Conservation (phyloP, 1,139 yeast genomes). For the Debaryomyces sp. region DNA sequence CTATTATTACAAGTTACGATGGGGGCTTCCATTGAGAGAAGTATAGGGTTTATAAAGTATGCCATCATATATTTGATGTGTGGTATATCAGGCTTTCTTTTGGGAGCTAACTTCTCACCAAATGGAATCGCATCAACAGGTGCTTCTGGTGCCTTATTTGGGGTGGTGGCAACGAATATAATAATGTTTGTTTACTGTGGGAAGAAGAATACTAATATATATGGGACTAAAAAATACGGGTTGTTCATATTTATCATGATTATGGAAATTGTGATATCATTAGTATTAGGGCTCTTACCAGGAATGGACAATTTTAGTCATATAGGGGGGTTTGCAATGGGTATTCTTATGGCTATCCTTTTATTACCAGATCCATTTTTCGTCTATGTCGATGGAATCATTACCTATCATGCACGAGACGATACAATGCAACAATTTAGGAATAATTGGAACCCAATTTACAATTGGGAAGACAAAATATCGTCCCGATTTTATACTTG, state of each 20-base stretch:
- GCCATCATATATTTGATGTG: conserved; percentile 59
- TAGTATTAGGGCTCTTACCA: conserved; percentile 70
- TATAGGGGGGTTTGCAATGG: conserved; percentile 75
- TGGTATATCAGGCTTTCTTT: conserved; percentile 69
- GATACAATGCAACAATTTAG: conserved; percentile 44
- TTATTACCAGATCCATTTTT: conserved; percentile 63
- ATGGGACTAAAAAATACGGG: conserved; percentile 45
- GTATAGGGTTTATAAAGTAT: conserved; percentile 60
- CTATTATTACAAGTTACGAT: conserved; percentile 60
- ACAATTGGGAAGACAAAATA: conserved; percentile 38
- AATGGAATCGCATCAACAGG: conserved; percentile 72
- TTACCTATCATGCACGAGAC: conserved; percentile 38
- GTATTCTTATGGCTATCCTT: conserved; percentile 53
- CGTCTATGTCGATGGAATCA: conserved; percentile 45
- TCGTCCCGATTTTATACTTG: conserved; percentile 45
- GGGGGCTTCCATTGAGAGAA: conserved; percentile 65
- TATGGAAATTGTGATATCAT: conserved; percentile 59
- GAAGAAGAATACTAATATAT: conserved; percentile 45
- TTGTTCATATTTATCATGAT: conserved; percentile 52
- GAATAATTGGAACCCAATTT: conserved; percentile 47
- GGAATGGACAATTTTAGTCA: conserved; percentile 80
- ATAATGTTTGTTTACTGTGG: conserved; percentile 61
- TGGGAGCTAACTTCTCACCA: conserved; percentile 76
- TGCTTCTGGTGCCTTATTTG: conserved; percentile 76
- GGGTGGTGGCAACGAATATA: conserved; percentile 65